phyloP scores from a whole-genome alignment of 2,329 filamentous ascomycete species.

The Paradendryphiella salina region DNA sequence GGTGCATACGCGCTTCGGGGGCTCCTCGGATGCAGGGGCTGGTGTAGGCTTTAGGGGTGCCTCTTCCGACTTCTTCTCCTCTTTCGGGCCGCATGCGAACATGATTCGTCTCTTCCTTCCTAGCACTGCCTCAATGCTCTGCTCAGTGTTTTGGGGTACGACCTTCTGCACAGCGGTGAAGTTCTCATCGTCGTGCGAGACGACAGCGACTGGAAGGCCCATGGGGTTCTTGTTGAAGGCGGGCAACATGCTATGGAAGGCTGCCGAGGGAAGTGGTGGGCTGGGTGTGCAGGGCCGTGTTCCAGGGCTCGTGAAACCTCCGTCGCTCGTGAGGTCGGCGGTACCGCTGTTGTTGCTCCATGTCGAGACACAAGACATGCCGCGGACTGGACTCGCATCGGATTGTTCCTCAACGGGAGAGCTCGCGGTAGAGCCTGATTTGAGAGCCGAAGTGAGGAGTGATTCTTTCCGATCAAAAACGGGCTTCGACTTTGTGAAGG shows the following conservation, averaged over 20 bases:
- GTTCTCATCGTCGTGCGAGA: conserved; percentile 44
- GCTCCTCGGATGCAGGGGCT: conserved; percentile 30
- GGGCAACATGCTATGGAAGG: conserved; percentile 45
- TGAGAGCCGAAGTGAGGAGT: conserved; percentile 82
- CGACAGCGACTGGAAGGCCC: conserved; percentile 44
- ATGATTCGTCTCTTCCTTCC: conserved; percentile 88
- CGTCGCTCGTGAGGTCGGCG: conserved; percentile 92
- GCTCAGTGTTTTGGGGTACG: conserved; percentile 52
- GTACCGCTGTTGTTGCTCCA: conserved; percentile 82
- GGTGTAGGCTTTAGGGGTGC: conserved; percentile 26
- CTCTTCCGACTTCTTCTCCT: conserved; percentile 49
- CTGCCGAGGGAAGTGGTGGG: conserved; percentile 71
- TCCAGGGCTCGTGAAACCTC: conserved; percentile 81
- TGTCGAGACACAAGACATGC: conserved; percentile 63
- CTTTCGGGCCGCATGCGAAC: conserved; percentile 73
- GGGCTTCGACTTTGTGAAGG: conserved; percentile 55
- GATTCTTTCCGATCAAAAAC: conserved; percentile 68
- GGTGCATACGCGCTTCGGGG: conserved; percentile 59
- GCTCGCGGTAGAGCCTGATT: conserved; percentile 50
- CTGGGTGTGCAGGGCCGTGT: conserved; percentile 84
- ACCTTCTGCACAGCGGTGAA: conserved; percentile 32
- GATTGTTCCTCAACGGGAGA: conserved; percentile 50
- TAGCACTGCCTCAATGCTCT: conserved; percentile 63
- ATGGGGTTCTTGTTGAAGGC: conserved; percentile 47
- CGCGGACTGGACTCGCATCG: conserved; percentile 45